phyloP scores from a whole-genome alignment of 106 monocot genomes.

The Hemerocallis citrina region DNA sequence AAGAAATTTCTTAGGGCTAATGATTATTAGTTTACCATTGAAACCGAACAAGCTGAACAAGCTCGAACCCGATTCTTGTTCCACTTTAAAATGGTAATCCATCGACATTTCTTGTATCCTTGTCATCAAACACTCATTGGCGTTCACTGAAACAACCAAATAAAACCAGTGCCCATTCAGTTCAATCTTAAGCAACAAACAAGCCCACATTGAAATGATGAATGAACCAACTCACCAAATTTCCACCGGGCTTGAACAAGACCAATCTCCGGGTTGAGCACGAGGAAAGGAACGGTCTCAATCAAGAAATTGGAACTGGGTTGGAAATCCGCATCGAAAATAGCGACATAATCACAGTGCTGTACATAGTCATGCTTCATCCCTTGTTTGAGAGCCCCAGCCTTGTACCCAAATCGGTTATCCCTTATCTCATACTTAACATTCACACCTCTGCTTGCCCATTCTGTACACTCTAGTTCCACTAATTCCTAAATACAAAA shows the following conservation, averaged over 20 bases:
- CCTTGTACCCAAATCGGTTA: conserved; percentile 76
- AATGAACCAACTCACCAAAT: conserved; percentile 34
- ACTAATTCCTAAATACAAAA: conserved; percentile 36
- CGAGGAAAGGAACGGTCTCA: conserved; percentile 51
- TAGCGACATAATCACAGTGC: conserved; percentile 72
- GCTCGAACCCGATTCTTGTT: conserved; percentile 43
- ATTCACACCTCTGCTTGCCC: conserved; percentile 60
- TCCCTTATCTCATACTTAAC: conserved; percentile 62
- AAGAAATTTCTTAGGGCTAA: not conserved
- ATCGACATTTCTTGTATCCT: conserved; percentile 55
- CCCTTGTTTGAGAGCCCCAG: conserved; percentile 77
- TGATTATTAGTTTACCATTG: conserved; percentile 22
- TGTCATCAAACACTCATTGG: conserved; percentile 49
- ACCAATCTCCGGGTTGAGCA: conserved; percentile 41
- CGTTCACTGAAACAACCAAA: conserved; percentile 20
- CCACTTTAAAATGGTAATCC: conserved; percentile 58
- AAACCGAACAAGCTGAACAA: conserved; percentile 38
- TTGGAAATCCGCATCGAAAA: conserved; percentile 91
- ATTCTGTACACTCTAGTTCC: conserved; percentile 57
- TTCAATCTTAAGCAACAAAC: no score
- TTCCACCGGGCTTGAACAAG: conserved; percentile 88
- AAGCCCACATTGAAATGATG: not conserved
- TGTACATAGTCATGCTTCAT: conserved; percentile 51
- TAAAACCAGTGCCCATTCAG: not conserved
- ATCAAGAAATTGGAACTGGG: conserved; percentile 71